phyloP scores from a whole-genome alignment of 257 asterid species.

The Scutellaria galericulata region DNA sequence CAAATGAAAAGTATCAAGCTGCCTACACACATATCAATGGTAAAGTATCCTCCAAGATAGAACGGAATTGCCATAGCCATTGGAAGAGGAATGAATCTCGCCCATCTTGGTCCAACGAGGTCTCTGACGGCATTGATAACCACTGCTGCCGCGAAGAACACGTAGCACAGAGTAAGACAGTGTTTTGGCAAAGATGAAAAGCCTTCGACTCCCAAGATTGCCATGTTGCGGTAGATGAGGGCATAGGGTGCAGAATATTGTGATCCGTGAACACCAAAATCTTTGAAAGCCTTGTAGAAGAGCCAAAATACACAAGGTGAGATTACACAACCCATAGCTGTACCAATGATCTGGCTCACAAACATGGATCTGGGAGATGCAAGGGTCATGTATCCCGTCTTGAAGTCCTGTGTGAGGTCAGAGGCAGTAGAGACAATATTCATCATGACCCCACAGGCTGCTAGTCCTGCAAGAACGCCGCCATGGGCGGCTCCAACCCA shows the following conservation, averaged over 20 bases:
- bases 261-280: constrained; percentile 56
- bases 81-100: constrained; percentile 77
- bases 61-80: constrained; percentile 98
- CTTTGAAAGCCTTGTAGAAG: constrained; percentile 70
- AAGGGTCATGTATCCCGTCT: constrained; percentile 85
- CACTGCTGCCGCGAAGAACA: constrained; percentile 64
- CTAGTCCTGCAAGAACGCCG: constrained; percentile 90
- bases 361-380: constrained; percentile 95
- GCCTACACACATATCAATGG: constrained; percentile 88
- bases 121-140: constrained; percentile 69
- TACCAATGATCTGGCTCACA: constrained; percentile 85
- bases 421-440: constrained; percentile 92
- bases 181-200: constrained; percentile 65
- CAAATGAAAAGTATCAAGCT: constrained; percentile 76
- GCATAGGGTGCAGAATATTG: constrained; percentile 81
- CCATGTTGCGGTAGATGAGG: constrained; percentile 73
- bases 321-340: constrained; percentile 86
- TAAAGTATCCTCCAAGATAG: constrained; percentile 73
- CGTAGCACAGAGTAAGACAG: constrained; percentile 73
- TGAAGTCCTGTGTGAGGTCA: constrained; percentile 86
- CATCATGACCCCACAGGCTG: constrained; percentile 98
- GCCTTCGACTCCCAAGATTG: constrained; percentile 81
- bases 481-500: constrained; percentile 90
- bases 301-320: constrained; percentile 92
- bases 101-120: constrained; percentile 53